Evolutionary conservation across 805 yeast species (phyloP).

Genomic region (Helenozyma rhizophorensis): DNA sequence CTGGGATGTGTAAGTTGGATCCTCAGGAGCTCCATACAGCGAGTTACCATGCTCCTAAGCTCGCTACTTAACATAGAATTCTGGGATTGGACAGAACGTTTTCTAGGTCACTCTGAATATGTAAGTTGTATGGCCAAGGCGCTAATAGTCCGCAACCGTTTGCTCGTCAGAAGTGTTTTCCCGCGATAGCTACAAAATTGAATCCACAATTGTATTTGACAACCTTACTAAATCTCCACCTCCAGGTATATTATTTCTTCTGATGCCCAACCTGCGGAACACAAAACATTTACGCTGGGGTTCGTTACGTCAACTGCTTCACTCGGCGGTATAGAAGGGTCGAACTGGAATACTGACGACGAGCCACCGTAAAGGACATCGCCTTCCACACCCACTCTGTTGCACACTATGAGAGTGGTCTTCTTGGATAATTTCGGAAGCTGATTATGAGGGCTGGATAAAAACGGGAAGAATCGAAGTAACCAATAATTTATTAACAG

Average conservation of each 20-base stretch:
- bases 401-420: slow-evolving; percentile 51
- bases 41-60: too few relatives aligned
- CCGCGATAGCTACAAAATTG: too few relatives aligned
- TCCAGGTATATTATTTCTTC: slow-evolving; percentile 66
- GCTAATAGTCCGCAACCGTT: too few relatives aligned
- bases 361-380: slow-evolving; percentile 67
- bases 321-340: slow-evolving; percentile 25
- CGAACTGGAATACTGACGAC: slow-evolving; percentile 52
- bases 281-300: slow-evolving; percentile 49
- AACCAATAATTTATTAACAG: slow-evolving; percentile 65
- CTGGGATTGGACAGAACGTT: too few relatives aligned
- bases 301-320: slow-evolving; percentile 28
- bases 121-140: too few relatives aligned
- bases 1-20: too few relatives aligned
- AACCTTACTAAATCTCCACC: slow-evolving; percentile 34
- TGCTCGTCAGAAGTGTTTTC: too few relatives aligned
- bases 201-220: too few relatives aligned
- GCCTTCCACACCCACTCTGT: slow-evolving; percentile 76
- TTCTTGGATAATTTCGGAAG: slow-evolving; percentile 19
- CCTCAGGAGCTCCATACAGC: too few relatives aligned
- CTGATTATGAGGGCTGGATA: slow-evolving; percentile 32
- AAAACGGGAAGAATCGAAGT: slow-evolving; percentile 60
- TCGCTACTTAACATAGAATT: too few relatives aligned
- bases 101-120: too few relatives aligned
- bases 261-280: slow-evolving; percentile 55